These are phyloP conservation scores for Adenanthera pavonina DNA, from an alignment of 306 rosid species.

Conservation along the genomic window DNA sequence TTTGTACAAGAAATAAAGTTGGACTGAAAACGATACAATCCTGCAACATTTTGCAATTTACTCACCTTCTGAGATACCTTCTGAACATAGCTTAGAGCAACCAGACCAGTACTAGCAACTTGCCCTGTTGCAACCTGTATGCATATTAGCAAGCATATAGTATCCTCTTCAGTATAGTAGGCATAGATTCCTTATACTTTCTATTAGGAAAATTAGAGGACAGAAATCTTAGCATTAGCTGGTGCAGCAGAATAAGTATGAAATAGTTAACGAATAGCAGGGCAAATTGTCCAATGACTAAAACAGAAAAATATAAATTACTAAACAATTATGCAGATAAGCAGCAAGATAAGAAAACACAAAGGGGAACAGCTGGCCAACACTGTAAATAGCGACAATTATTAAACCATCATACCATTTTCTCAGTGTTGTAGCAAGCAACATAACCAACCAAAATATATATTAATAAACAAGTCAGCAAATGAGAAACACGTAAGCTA, in stretches of 20 bases:
- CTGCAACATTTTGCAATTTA: slow-evolving; percentile 2
- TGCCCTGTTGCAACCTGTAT: slow-evolving; percentile 94
- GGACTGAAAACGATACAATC: slow-evolving; percentile 17
- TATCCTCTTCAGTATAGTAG: neutral
- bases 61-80: slow-evolving; percentile 94
- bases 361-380: neutral
- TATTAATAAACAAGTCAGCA: slow-evolving; percentile 1
- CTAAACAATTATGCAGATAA: neutral
- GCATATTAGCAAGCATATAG: slow-evolving; percentile 18
- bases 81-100: slow-evolving; percentile 92
- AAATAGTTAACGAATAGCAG: neutral
- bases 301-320: neutral
- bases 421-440: slow-evolving; percentile 86
- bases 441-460: slow-evolving; percentile 59
- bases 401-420: slow-evolving; percentile 62
- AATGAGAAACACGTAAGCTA: neutral
- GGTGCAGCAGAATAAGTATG: slow-evolving; percentile 1
- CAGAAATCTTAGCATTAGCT: slow-evolving; percentile 19
- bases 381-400: neutral
- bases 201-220: slow-evolving; percentile 5
- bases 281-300: slow-evolving; percentile 1
- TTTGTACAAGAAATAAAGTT: neutral
- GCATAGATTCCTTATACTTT: slow-evolving; percentile 10
- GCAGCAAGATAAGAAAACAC: slow-evolving; percentile 9
- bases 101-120: slow-evolving; percentile 94